Conservation (phyloP, 1,139 yeast genomes). For the Protomyces macrosporus region DNA sequence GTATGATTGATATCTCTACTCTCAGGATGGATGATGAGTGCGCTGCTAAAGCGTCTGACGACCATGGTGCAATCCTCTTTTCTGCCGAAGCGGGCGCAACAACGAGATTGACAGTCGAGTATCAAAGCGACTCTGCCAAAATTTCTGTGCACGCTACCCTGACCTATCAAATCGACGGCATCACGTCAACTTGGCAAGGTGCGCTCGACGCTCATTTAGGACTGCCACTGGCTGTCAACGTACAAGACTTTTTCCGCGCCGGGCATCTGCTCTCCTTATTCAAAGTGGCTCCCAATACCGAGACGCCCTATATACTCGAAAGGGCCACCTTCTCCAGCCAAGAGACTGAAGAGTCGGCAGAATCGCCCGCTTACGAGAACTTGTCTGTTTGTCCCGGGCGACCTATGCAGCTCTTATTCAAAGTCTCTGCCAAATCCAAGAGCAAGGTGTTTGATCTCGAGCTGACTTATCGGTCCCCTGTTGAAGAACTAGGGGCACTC, state of each 20-base stretch:
- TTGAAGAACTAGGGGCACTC: neutral
- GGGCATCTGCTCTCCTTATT: constrained; percentile 55
- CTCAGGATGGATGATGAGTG: neutral
- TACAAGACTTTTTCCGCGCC: constrained; percentile 64
- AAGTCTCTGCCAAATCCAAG: neutral
- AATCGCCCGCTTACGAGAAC: neutral
- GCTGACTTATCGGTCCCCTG: neutral
- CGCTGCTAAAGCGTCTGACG: neutral
- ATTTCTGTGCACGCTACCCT: neutral
- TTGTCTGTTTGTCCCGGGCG: neutral
- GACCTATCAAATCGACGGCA: neutral
- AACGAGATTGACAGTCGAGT: no score
- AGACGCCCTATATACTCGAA: constrained; percentile 41
- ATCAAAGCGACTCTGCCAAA: no score
- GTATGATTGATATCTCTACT: no score
- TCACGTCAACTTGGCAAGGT: neutral
- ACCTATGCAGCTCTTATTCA: neutral
- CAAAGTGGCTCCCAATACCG: constrained; percentile 54
- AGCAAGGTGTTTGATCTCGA: neutral
- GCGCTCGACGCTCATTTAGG: neutral
- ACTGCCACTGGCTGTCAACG: constrained; percentile 62
- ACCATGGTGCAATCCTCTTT: neutral
- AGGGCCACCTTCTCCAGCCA: constrained; percentile 44
- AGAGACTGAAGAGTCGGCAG: constrained; percentile 37
- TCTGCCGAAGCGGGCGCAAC: neutral